Conservation (phyloP, 2,329 filamentous ascomycete species). For the Westerdykella aurantiaca region DNA sequence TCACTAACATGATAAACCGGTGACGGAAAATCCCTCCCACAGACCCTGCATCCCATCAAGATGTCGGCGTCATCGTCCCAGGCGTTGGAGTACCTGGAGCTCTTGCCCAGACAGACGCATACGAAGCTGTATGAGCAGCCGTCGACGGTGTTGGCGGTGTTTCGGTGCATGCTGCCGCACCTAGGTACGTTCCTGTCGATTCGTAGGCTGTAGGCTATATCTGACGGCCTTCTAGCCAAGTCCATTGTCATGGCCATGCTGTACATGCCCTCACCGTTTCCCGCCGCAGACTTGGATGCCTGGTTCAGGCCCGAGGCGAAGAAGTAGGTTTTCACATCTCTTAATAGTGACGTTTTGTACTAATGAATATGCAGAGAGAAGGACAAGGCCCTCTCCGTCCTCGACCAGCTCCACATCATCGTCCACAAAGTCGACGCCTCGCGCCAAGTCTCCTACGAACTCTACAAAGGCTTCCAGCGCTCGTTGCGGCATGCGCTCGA, state of each 20-base stretch:
- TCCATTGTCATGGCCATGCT: constrained; percentile 92
- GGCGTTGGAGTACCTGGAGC: constrained; percentile 86
- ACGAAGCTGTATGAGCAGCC: constrained; percentile 91
- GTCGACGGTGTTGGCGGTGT: constrained; percentile 90
- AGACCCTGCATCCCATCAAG: constrained; percentile 36
- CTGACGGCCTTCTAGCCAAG: constrained; percentile 59
- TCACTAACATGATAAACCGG: constrained; percentile 26
- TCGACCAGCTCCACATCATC: constrained; percentile 83
- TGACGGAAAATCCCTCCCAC: constrained; percentile 8
- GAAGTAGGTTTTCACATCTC: constrained; percentile 37
- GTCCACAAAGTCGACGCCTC: constrained; percentile 50
- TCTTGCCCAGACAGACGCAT: constrained; percentile 83
- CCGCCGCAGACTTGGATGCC: constrained; percentile 71
- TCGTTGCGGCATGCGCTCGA: constrained; percentile 84
- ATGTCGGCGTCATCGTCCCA: constrained; percentile 55
- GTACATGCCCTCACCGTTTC: constrained; percentile 78
- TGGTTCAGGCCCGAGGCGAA: constrained; percentile 71
- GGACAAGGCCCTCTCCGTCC: constrained; percentile 74
- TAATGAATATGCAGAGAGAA: constrained; percentile 54
- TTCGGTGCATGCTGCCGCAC: constrained; percentile 92
- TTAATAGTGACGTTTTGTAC: not conserved
- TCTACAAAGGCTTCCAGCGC: constrained; percentile 75
- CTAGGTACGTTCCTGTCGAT: constrained; percentile 54
- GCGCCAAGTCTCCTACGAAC: constrained; percentile 64
- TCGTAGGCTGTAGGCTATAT: not conserved